phyloP scores from a whole-genome alignment of 176 grass and related monocot species.

The Avena eriantha region DNA sequence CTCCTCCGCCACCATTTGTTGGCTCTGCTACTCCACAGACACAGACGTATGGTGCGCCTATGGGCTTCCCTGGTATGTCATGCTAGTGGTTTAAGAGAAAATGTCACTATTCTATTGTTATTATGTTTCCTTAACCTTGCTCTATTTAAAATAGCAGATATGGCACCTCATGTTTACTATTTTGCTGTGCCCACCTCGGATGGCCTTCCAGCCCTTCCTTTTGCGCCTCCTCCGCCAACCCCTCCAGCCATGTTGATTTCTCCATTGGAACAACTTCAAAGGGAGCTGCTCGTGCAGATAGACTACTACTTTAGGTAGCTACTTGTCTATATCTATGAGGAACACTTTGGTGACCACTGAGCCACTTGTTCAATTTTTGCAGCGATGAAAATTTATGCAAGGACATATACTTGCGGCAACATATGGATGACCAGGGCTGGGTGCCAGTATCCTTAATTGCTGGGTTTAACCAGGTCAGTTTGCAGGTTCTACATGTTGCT shows the following conservation, averaged over 20 bases:
- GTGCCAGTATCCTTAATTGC: slow-evolving; percentile 83
- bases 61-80: slow-evolving; percentile 72
- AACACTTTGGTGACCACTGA: background rate
- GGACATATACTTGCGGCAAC: slow-evolving; percentile 71
- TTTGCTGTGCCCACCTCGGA: slow-evolving; percentile 49
- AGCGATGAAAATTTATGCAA: slow-evolving; percentile 90
- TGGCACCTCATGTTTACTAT: slow-evolving; percentile 61
- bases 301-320: slow-evolving; percentile 94
- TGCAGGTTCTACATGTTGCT: slow-evolving; percentile 3
- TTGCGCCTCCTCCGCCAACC: slow-evolving; percentile 54
- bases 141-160: slow-evolving; percentile 56
- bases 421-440: slow-evolving; percentile 94
- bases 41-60: slow-evolving; percentile 53
- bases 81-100: slow-evolving; percentile 27
- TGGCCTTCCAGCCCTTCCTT: slow-evolving; percentile 53
- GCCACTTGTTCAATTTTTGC: slow-evolving; percentile 39
- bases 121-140: slow-evolving; percentile 38
- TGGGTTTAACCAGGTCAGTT: slow-evolving; percentile 72
- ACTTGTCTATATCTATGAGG: background rate
- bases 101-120: slow-evolving; percentile 44
- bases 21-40: slow-evolving; percentile 46
- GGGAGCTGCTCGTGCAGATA: slow-evolving; percentile 67
- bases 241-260: slow-evolving; percentile 56
- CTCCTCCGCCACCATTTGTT: slow-evolving; percentile 57
- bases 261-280: slow-evolving; percentile 47